phyloP scores from a whole-genome alignment of 2,329 filamentous ascomycete genomes.

The Xylaria sp. region DNA sequence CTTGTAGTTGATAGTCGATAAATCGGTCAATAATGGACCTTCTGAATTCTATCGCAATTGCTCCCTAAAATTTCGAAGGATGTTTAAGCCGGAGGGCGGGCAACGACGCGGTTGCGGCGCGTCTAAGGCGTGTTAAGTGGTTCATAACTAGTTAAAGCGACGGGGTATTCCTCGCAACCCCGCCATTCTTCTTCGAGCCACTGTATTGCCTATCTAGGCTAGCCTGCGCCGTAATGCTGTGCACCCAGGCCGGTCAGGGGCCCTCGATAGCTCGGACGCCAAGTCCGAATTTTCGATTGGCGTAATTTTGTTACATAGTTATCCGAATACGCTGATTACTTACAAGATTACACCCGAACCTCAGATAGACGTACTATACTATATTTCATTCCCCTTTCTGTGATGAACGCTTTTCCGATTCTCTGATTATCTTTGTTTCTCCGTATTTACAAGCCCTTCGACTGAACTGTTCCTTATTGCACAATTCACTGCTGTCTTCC shows the following conservation, averaged over 20 bases:
- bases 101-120: conserved; percentile 28
- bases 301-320: conserved; percentile 11
- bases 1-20: background rate
- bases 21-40: background rate
- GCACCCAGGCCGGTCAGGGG: background rate
- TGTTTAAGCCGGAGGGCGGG: conserved; percentile 15
- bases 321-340: conserved; percentile 28
- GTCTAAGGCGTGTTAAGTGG: conserved; percentile 40
- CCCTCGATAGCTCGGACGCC: background rate
- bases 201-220: background rate
- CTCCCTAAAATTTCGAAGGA: conserved; percentile 10
- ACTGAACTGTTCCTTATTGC: background rate
- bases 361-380: background rate
- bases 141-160: conserved; percentile 17
- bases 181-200: background rate
- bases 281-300: conserved; percentile 20
- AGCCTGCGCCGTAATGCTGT: background rate
- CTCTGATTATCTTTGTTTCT: background rate
- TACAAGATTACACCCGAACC: background rate
- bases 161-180: conserved; percentile 3
- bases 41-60: conserved; percentile 9
- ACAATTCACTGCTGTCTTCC: background rate
- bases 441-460: background rate
- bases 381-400: conserved; percentile 5
- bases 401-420: background rate